Percentiles rank a stretch among this genome's conserved stretches.
Evolutionary conservation across 179 eudicot species (phyloP).

Genomic region (Beta macrorhiza): DNA sequence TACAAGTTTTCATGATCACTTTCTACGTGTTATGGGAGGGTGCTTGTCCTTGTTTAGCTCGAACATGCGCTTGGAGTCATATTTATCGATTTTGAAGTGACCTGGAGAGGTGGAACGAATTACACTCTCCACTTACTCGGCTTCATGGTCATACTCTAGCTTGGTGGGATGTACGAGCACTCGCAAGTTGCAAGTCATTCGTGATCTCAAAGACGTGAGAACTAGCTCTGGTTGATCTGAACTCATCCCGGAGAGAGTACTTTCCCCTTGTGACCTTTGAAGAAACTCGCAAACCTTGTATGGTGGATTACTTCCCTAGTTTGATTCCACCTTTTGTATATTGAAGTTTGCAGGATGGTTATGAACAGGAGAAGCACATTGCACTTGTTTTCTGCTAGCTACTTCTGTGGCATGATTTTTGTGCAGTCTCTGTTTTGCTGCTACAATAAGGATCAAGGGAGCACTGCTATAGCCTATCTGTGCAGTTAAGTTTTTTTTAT

Average conservation of each 20-base stretch:
- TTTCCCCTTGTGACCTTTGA: conserved; percentile 27
- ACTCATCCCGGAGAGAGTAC: conserved; percentile 3
- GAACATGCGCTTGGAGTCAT: conserved; percentile 15
- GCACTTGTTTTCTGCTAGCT: too few species aligned
- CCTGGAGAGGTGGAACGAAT: conserved; percentile 22
- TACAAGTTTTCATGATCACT: conserved; percentile 20
- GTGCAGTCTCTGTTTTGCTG: too few species aligned
- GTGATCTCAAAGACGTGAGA: conserved; percentile 28
- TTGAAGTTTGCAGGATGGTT: neutral
- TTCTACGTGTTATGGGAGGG: conserved; percentile 32
- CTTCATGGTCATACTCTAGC: conserved; percentile 18
- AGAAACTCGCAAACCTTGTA: conserved; percentile 2
- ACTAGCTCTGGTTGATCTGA: conserved; percentile 22
- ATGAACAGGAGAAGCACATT: neutral
- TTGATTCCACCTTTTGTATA: conserved; percentile 25
- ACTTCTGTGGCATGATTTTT: too few species aligned
- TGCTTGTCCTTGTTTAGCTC: conserved; percentile 25
- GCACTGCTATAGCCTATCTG: too few species aligned
- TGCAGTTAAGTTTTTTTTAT: too few species aligned
- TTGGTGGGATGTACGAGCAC: conserved; percentile 30
- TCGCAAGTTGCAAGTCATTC: conserved; percentile 7
- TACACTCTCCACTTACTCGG: neutral
- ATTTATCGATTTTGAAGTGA: conserved; percentile 27
- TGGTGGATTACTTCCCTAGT: conserved; percentile 32
- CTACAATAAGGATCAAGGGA: too few species aligned